Percentiles rank a stretch among this genome's conserved stretches.
phyloP scores from a whole-genome alignment of 345 rosid genomes.

The Turritis glabra region DNA sequence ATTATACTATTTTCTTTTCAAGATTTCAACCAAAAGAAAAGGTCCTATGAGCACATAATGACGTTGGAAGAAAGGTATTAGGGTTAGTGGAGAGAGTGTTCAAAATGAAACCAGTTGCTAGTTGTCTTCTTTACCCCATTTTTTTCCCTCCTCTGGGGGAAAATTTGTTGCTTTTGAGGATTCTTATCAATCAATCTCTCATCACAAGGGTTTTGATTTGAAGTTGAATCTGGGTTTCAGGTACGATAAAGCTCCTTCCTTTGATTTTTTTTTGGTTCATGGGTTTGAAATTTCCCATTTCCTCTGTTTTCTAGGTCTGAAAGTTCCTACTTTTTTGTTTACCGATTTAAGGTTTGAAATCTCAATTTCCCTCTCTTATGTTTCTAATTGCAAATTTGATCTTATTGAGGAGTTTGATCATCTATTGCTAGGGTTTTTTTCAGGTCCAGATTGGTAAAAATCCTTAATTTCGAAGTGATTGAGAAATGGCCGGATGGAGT shows the following conservation, averaged over 20 bases:
- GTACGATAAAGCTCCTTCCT: slow-evolving; percentile 17
- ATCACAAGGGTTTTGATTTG: slow-evolving; percentile 12
- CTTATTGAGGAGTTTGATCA: not conserved
- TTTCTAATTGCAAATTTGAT: not conserved
- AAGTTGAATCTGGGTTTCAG: slow-evolving; percentile 2
- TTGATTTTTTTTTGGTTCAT: not conserved
- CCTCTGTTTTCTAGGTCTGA: slow-evolving; percentile 14
- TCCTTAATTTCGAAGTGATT: not conserved
- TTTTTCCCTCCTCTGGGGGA: not conserved
- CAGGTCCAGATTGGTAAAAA: not conserved
- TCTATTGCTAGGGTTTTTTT: not conserved
- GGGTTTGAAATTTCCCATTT: not conserved
- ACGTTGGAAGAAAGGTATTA: slow-evolving; percentile 13
- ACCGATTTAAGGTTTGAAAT: not conserved
- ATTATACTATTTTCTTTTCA: not conserved
- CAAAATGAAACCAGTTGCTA: not conserved
- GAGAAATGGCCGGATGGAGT: slow-evolving; percentile 34
- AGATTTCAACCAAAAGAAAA: slow-evolving; percentile 8
- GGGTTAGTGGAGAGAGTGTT: slow-evolving; percentile 8
- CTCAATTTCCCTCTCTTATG: not conserved
- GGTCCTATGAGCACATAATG: not conserved
- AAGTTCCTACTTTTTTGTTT: slow-evolving; percentile 4
- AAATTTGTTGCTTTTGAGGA: not conserved
- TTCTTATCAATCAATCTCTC: slow-evolving; percentile 1
- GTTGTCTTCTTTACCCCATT: not conserved